Conservation (phyloP, 1,284 basidiomycete genomes). For the Singerocomus inundabilis region DNA sequence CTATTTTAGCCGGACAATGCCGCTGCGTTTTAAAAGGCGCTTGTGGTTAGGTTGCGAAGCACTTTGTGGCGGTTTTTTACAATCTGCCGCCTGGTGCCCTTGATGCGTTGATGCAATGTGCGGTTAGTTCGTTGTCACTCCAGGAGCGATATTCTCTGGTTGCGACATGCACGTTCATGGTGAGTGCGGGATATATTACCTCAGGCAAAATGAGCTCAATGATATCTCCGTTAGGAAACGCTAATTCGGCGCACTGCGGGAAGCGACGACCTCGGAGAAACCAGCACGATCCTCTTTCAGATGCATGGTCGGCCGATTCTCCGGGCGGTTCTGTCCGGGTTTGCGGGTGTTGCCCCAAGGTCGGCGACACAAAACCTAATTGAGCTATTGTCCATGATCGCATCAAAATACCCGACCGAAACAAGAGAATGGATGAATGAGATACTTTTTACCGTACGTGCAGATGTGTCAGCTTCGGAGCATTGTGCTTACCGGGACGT, state of each 20-base stretch:
- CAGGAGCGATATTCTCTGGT: slow-evolving; percentile 88
- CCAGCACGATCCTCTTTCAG: slow-evolving; percentile 51
- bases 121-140: slow-evolving; percentile 66
- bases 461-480: background rate
- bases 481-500: background rate
- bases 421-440: slow-evolving; percentile 69
- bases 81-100: slow-evolving; percentile 64
- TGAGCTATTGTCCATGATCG: slow-evolving; percentile 69
- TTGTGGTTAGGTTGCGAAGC: slow-evolving; percentile 57
- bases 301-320: slow-evolving; percentile 70
- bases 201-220: background rate
- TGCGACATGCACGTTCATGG: slow-evolving; percentile 78
- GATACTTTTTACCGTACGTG: slow-evolving; percentile 66
- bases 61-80: slow-evolving; percentile 73
- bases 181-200: slow-evolving; percentile 36
- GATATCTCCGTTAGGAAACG: slow-evolving; percentile 42
- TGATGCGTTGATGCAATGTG: slow-evolving; percentile 71
- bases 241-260: slow-evolving; percentile 62
- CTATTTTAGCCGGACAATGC: slow-evolving; percentile 1
- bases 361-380: slow-evolving; percentile 83
- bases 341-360: slow-evolving; percentile 78
- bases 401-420: slow-evolving; percentile 53
- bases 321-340: slow-evolving; percentile 69
- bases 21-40: background rate
- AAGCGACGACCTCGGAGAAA: slow-evolving; percentile 50